phyloP scores from a whole-genome alignment of 805 yeast species.

The Grigorovia humatica region DNA sequence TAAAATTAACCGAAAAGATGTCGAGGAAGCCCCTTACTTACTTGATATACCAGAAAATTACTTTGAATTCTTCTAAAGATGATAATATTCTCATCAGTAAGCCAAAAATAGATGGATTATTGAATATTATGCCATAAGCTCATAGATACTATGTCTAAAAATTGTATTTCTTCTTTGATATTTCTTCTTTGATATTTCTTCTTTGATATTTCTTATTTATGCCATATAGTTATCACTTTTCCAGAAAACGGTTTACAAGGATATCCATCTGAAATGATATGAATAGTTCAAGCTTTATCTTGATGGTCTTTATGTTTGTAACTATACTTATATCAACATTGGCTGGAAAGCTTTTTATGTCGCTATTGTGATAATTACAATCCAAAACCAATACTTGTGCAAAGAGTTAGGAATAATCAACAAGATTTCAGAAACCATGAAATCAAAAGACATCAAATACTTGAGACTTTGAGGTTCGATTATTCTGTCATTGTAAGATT shows the following conservation, averaged over 20 bases:
- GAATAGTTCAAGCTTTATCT: constrained; percentile 37
- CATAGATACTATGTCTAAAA: constrained; percentile 35
- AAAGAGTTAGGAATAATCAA: constrained; percentile 42
- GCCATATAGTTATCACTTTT: constrained; percentile 40
- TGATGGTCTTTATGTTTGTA: constrained; percentile 38
- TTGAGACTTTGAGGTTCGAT: constrained; percentile 42
- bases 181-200: constrained; percentile 36
- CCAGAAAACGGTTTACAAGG: constrained; percentile 37
- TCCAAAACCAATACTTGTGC: constrained; percentile 38
- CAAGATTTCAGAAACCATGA: constrained; percentile 49
- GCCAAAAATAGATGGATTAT: constrained; percentile 34
- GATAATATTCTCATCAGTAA: constrained; percentile 23
- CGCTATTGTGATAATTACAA: constrained; percentile 49
- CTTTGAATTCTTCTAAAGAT: constrained; percentile 21
- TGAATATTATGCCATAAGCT: constrained; percentile 25
- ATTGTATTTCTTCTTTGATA: constrained; percentile 47
- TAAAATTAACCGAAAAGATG: neutral
- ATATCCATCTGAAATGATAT: constrained; percentile 36
- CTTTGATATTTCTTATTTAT: constrained; percentile 40
- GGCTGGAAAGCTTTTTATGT: constrained; percentile 56
- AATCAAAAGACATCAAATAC: constrained; percentile 45
- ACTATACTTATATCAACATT: constrained; percentile 31
- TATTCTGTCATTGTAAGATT: too few relatives aligned
- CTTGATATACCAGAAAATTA: constrained; percentile 27
- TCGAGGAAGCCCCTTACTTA: neutral